Evolutionary conservation across 306 rosid genomes (phyloP).

Genomic region (Abrus precatorius): DNA sequence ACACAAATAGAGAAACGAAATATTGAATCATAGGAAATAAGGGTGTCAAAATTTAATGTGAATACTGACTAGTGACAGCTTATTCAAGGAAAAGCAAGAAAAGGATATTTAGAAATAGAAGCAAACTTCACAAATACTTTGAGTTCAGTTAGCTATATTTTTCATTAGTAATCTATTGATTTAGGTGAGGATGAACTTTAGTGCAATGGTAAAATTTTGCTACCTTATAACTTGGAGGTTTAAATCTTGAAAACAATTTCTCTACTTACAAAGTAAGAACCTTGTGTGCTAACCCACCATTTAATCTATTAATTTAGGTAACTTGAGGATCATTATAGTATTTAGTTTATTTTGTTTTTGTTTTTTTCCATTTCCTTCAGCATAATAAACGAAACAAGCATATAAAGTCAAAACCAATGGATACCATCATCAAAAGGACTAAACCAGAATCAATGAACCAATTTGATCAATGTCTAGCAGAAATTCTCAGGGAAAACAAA

Average conservation of each 20-base stretch:
- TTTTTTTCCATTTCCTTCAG: too few species aligned
- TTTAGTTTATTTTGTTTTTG: neutral
- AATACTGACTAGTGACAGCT: neutral
- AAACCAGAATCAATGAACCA: neutral
- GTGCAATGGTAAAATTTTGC: neutral
- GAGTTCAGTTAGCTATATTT: neutral
- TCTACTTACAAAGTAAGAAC: too few species aligned
- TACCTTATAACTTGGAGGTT: neutral
- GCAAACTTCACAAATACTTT: neutral
- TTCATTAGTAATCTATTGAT: neutral
- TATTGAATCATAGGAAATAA: neutral
- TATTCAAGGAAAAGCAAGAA: neutral
- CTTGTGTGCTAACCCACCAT: too few species aligned
- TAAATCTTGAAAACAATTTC: neutral
- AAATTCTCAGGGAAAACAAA: neutral
- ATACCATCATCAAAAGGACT: neutral
- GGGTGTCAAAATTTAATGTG: neutral
- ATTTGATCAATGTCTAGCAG: neutral
- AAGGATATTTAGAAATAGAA: neutral
- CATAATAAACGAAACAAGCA: neutral
- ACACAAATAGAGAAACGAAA: too few species aligned
- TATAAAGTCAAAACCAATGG: slow-evolving; percentile 1
- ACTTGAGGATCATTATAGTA: neutral
- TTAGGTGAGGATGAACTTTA: neutral
- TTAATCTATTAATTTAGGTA: too few species aligned